phyloP scores from a whole-genome alignment of 306 rosid species.

The Amphicarpaea edgeworthii region DNA sequence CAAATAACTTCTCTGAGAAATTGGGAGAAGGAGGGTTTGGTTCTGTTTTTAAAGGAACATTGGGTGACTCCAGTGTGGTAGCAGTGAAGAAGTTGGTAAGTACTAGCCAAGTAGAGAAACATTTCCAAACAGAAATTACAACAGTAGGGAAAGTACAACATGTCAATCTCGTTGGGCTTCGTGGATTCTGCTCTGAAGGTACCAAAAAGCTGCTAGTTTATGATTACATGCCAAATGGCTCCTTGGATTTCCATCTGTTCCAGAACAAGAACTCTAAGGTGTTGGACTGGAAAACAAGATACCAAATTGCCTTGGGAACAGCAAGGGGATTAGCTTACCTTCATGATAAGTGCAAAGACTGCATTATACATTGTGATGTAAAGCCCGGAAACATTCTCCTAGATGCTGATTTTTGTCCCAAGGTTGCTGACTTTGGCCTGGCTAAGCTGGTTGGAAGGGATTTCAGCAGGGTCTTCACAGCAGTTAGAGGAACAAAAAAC shows the following conservation, averaged over 20 bases:
- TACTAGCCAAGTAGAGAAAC: slow-evolving; percentile 87
- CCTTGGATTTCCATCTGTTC: slow-evolving; percentile 69
- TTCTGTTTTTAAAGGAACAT: slow-evolving; percentile 76
- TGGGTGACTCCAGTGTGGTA: slow-evolving; percentile 66
- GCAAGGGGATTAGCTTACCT: slow-evolving; percentile 66
- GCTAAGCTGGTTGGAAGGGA: slow-evolving; percentile 64
- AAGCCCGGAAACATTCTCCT: slow-evolving; percentile 75
- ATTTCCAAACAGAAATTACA: slow-evolving; percentile 76
- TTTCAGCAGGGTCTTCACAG: slow-evolving; percentile 58
- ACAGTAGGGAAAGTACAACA: slow-evolving; percentile 85
- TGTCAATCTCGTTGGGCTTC: slow-evolving; percentile 81
- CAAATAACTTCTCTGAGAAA: slow-evolving; percentile 76
- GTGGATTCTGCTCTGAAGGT: slow-evolving; percentile 84
- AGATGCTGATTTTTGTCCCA: slow-evolving; percentile 47
- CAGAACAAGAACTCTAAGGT: slow-evolving; percentile 36
- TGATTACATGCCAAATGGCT: slow-evolving; percentile 85
- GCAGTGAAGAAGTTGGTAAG: slow-evolving; percentile 89
- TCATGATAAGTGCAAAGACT: slow-evolving; percentile 63
- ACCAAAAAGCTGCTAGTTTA: slow-evolving; percentile 69
- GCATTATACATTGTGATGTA: slow-evolving; percentile 70
- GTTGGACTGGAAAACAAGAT: slow-evolving; percentile 79
- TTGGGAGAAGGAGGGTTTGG: slow-evolving; percentile 95
- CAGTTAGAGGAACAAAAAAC: slow-evolving; percentile 69
- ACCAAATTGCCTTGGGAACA: slow-evolving; percentile 62
- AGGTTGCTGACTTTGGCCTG: slow-evolving; percentile 70